These are phyloP conservation scores for Saprolegnia diclina DNA, from an alignment of 352 stramenopile genomes.

Conservation along the genomic window DNA sequence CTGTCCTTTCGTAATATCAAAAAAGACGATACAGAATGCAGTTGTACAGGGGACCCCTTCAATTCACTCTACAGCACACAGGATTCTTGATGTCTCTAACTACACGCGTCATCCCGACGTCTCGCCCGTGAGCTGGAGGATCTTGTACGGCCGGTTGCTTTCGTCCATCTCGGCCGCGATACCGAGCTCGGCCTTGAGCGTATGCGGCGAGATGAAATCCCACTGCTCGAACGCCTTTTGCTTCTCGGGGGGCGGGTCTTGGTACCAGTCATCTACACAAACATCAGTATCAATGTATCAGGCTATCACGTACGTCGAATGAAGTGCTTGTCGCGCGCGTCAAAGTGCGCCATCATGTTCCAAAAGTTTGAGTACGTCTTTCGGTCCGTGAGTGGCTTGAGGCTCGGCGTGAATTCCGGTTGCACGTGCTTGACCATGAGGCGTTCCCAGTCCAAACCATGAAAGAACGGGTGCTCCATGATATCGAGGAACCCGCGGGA, in stretches of 20 bases:
- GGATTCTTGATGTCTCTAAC: not conserved
- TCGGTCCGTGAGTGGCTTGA: conserved; percentile 63
- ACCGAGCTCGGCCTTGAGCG: conserved; percentile 66
- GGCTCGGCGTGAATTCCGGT: conserved; percentile 62
- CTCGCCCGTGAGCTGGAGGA: conserved; percentile 71
- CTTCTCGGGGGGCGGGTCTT: conserved; percentile 57
- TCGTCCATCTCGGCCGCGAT: conserved; percentile 79
- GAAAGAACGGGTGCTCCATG: conserved; percentile 86
- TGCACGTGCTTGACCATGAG: conserved; percentile 87
- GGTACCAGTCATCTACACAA: conserved; percentile 67
- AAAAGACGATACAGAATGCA: too few species aligned
- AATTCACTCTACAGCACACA: not conserved
- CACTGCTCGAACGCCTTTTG: conserved; percentile 84
- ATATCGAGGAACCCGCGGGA: conserved; percentile 74
- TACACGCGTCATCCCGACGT: not conserved
- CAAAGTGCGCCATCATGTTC: conserved; percentile 85
- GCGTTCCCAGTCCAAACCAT: conserved; percentile 77
- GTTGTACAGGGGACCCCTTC: not conserved
- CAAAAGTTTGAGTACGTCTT: conserved; percentile 83
- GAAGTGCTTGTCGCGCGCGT: conserved; percentile 79
- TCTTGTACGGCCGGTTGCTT: conserved; percentile 83
- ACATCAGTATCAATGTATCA: not conserved
- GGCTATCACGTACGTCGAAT: conserved; percentile 57
- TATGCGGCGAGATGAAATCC: conserved; percentile 85
- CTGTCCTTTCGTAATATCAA: too few species aligned